phyloP scores from a whole-genome alignment of 1,284 basidiomycete genomes.

The Malassezia pachydermatis region DNA sequence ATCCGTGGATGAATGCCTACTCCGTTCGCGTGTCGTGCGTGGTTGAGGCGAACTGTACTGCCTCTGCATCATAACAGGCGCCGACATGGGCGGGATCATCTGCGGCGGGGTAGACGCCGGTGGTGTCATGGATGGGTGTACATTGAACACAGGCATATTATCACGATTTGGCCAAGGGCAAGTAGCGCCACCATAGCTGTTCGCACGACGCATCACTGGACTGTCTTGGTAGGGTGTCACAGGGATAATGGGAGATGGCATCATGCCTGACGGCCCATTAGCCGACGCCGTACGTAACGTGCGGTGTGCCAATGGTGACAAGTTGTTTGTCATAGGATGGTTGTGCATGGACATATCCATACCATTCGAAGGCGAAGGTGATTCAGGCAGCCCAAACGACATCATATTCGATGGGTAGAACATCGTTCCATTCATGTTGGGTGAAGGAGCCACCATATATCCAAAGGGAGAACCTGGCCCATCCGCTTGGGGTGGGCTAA shows the following conservation, averaged over 20 bases:
- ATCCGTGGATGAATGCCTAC: constrained; percentile 44
- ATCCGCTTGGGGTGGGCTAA: background rate
- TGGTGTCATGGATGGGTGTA: background rate
- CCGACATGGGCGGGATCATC: background rate
- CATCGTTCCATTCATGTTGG: background rate
- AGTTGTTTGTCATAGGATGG: constrained; percentile 3
- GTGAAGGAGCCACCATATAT: background rate
- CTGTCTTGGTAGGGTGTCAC: constrained; percentile 1
- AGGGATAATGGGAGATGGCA: background rate
- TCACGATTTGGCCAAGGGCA: constrained; percentile 11
- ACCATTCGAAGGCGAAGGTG: constrained; percentile 6
- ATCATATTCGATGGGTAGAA: constrained; percentile 7
- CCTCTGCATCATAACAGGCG: constrained; percentile 9
- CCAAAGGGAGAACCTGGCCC: background rate
- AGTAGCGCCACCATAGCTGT: constrained; percentile 8
- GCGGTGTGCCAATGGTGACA: constrained; percentile 15
- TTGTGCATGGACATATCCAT: background rate
- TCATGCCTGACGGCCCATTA: background rate
- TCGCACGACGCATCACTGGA: constrained; percentile 8
- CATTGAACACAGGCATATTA: constrained; percentile 4
- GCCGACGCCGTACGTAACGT: background rate
- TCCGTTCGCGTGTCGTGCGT: constrained; percentile 13
- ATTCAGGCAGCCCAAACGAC: constrained; percentile 7
- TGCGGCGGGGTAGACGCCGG: background rate
- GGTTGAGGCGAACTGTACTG: constrained; percentile 17